Evolutionary conservation across 2,329 filamentous ascomycete genomes (phyloP), one percentile per base, ranked within the genome.

Genomic region (Endothia cerciana): DNA sequence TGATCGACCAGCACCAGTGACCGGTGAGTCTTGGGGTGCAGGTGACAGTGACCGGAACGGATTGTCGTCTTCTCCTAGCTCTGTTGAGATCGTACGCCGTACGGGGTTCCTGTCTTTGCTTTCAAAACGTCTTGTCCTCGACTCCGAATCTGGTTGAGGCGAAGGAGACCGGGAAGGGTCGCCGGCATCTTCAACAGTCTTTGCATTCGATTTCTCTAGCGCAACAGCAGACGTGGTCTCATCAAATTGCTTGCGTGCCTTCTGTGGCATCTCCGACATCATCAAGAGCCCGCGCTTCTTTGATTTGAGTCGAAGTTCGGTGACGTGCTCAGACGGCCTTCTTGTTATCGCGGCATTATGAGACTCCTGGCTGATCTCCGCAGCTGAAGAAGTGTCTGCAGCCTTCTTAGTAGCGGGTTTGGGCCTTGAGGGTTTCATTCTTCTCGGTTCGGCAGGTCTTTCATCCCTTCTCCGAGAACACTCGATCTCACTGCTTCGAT

Each of bases 261-360:
- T 69, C 47, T 47, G 66, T 5, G 71, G 69, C 62, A 72, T 76
- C 61, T 82, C 79, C 1, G 79, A 76, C 4, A 83, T 62, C 73
- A 85, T 77, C 53, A 85, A 70, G 8, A 86, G 70, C 1, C 84
- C 83, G 62, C 82, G 78, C 66, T 80, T 82, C 66, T 80, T 79
- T 22, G 81, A 75, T 66, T 77, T 81, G 61, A 85, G 82, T 8
- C 79, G 79, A 43, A 85, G 73, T 67, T 82, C 80, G 22, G 81
- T 81, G 58, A 78, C 79, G 10, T 74, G 77, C 64, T 78, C 71
- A 22, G 25, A 17, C 17, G 49, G 28, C 5, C 22, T 38, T 30
- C 45, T 59, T 25, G 33, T 22, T 28, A 2, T 11, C 30, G 22
- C 3, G 40, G 25, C 25, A 25, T 28, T 36, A 19, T 10, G 1